Percentiles rank a stretch among this genome's conserved stretches.
Conservation (phyloP, 164 flowering plant species). For the Magnolia officinalis region DNA sequence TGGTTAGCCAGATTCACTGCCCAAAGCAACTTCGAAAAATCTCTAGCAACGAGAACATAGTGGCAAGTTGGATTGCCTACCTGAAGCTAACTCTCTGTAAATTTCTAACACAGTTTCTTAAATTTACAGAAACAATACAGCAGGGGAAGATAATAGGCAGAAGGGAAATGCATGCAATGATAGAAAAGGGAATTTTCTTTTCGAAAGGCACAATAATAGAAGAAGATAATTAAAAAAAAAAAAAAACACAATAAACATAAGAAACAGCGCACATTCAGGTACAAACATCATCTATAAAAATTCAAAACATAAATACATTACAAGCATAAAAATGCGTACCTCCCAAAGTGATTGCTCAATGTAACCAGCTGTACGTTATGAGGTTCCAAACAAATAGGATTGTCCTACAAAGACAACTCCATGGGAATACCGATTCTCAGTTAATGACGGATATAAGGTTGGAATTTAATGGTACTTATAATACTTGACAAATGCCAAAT, state of each 20-base stretch:
- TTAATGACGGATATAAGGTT: not conserved
- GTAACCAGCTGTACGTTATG: conserved; percentile 88
- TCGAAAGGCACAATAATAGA: not conserved
- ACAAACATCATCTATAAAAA: not conserved
- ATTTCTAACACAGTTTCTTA: too few relatives aligned
- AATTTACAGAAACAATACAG: too few relatives aligned
- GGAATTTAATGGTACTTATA: not conserved
- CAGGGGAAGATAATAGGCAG: not conserved
- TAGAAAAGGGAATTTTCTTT: not conserved
- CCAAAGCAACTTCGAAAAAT: too few relatives aligned
- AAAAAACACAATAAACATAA: too few relatives aligned
- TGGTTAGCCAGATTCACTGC: too few relatives aligned
- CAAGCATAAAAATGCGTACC: conserved; percentile 37
- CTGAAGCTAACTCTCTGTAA: too few relatives aligned
- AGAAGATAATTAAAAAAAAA: not conserved
- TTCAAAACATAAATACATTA: not conserved
- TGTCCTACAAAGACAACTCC: conserved; percentile 48
- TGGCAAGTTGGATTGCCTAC: too few relatives aligned
- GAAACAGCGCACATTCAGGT: not conserved
- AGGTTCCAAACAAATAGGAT: conserved; percentile 98
- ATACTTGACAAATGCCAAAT: not conserved
- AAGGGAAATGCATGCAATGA: not conserved
- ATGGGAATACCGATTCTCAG: not conserved
- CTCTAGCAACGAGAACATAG: too few relatives aligned
- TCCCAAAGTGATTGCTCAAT: conserved; percentile 72